phyloP scores from a whole-genome alignment of 306 rosid genomes.

The barrel medic (Medicago truncatula) region MtrunA17r5.0-ANR NC_053048.1:40481001-40481500 shows the following conservation, averaged over 20 bases:
- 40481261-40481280: constrained; percentile 45
- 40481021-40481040: too few species aligned
- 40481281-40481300: constrained; percentile 45
- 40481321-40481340: constrained; percentile 39
- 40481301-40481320: constrained; percentile 54
- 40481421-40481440: not conserved
- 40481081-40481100: too few species aligned
- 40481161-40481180: too few species aligned
- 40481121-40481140: too few species aligned
- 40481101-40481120: too few species aligned
- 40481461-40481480: constrained; percentile 2
- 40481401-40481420: constrained; percentile 33
- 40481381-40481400: constrained; percentile 12
- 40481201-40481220: too few species aligned
- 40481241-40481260: constrained; percentile 29
- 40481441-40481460: constrained; percentile 26
- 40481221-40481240: too few species aligned
- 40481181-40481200: too few species aligned
- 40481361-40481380: constrained; percentile 14
- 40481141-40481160: too few species aligned
- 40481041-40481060: too few species aligned
- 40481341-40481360: constrained; percentile 9
- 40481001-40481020: too few species aligned
- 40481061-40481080: too few species aligned
- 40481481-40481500: not conserved